These are phyloP conservation scores for Penicillium sp. DNA, from an alignment of 2,329 filamentous ascomycete genomes.

Conservation along the genomic window DNA sequence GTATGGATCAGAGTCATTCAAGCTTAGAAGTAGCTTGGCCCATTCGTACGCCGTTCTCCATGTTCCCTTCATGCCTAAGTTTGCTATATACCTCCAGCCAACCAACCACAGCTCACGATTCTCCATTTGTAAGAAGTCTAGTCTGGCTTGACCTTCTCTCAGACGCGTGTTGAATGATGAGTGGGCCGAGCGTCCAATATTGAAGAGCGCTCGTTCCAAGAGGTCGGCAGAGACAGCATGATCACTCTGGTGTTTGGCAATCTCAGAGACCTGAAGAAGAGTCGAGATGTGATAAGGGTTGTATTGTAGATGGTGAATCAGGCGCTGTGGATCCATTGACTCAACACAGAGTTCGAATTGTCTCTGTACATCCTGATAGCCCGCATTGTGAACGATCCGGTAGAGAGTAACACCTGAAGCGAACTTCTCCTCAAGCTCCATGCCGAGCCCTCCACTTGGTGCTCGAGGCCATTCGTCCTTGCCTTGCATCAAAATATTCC, in stretches of 20 bases:
- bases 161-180: constrained; percentile 80
- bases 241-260: constrained; percentile 90
- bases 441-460: constrained; percentile 79
- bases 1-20: constrained; percentile 82
- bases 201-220: constrained; percentile 88
- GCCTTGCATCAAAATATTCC: constrained; percentile 84
- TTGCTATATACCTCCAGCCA: constrained; percentile 85
- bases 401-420: constrained; percentile 72
- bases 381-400: constrained; percentile 73
- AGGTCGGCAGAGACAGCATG: constrained; percentile 84
- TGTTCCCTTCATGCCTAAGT: constrained; percentile 86
- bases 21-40: constrained; percentile 79
- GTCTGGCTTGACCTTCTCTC: constrained; percentile 75
- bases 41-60: constrained; percentile 93
- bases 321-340: constrained; percentile 79
- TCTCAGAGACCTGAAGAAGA: constrained; percentile 89
- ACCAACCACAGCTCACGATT: constrained; percentile 94
- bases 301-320: constrained; percentile 75
- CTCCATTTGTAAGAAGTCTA: constrained; percentile 81
- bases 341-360: constrained; percentile 82
- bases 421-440: constrained; percentile 70
- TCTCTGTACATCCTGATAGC: constrained; percentile 76
- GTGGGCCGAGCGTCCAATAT: constrained; percentile 86
- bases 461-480: constrained; percentile 86
- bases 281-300: constrained; percentile 92